Evolutionary conservation across 495 filamentous ascomycete genomes (phyloP), one percentile per base, ranked within the genome.

Genomic region (Talaromyces proteolyticus): DNA sequence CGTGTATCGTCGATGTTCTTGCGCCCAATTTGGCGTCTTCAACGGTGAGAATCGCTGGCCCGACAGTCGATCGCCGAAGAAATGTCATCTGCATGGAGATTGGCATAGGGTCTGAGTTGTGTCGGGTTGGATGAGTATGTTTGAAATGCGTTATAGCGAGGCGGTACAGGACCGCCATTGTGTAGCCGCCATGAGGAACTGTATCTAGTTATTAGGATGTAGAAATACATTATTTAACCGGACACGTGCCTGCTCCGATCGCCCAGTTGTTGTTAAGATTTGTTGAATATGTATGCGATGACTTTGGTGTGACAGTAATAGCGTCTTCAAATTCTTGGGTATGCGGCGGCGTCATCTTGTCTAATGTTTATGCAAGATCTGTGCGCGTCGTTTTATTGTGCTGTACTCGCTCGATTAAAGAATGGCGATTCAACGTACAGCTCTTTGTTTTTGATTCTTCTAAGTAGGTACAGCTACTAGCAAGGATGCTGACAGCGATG

Each of bases 181-280:
- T 81, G 57, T 86, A 92, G 42, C 89, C 90, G 51, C 89, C 89
- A 57, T 95, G 88, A 17, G 88, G 88, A 4, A 95, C 89, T 88
- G 58, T 48, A 51, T 21, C n/a, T n/a, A n/a, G n/a, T n/a, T n/a
- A n/a, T n/a, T 22, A 43, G 40, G 8, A 41, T 43, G 16, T 40
- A 18, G 37, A 18, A 18, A 17, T 23, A 49, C 41, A 34, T 21
- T 4, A 18, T 17, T 40, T 14, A 21, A 16, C 39, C 5, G 42
- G 21, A 3, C 6, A 36, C 49, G 7, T 23, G 82, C 82, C 79
- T 37, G 67, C 67, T 24, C 82, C 84, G 52, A 88, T 85, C 44
- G 72, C 79, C 75, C 78, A 89, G 6, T 74, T 73, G 16, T 70
- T 59, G 4, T 55, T 55, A 29, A 86, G 74, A 36, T 77, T 42